phyloP scores from a whole-genome alignment of 2,329 filamentous ascomycete genomes.

The Curvularia hawaiiensis region DNA sequence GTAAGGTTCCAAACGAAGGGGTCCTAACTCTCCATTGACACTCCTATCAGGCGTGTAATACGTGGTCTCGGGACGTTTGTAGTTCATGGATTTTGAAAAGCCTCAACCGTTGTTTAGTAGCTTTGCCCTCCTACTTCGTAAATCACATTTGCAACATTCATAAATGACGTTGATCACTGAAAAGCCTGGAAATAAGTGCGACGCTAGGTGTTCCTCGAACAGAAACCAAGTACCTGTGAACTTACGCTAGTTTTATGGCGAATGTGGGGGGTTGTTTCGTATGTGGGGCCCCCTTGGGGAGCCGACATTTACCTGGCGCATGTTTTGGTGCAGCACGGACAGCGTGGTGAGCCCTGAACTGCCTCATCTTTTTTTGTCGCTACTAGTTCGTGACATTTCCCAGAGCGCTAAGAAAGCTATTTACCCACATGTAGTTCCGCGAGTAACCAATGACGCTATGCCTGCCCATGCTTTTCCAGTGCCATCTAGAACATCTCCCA shows the following conservation, averaged over 20 bases:
- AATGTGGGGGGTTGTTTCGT: slow-evolving; percentile 7
- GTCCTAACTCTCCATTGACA: neutral
- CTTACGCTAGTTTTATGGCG: neutral
- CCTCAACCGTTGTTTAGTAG: neutral
- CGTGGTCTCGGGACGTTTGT: neutral
- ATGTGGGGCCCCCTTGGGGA: slow-evolving; percentile 9
- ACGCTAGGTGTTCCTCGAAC: neutral
- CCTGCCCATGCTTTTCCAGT: neutral
- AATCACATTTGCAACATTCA: neutral
- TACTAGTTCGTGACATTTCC: neutral
- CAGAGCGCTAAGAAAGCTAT: neutral
- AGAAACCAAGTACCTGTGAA: neutral
- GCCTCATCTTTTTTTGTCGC: slow-evolving; percentile 15
- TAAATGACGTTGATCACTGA: neutral
- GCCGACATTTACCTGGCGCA: slow-evolving; percentile 6
- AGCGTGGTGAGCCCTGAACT: neutral
- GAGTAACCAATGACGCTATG: neutral
- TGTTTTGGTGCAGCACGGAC: slow-evolving; percentile 3
- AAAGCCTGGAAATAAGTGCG: neutral
- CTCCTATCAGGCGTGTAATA: neutral
- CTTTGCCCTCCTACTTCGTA: neutral
- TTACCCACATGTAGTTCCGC: neutral
- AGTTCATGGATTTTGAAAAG: neutral
- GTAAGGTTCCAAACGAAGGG: neutral
- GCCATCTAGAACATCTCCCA: neutral